Base-by-base conservation (phyloP, 2,329 filamentous ascomycete species). In the Fusarium lateritium region DNA sequence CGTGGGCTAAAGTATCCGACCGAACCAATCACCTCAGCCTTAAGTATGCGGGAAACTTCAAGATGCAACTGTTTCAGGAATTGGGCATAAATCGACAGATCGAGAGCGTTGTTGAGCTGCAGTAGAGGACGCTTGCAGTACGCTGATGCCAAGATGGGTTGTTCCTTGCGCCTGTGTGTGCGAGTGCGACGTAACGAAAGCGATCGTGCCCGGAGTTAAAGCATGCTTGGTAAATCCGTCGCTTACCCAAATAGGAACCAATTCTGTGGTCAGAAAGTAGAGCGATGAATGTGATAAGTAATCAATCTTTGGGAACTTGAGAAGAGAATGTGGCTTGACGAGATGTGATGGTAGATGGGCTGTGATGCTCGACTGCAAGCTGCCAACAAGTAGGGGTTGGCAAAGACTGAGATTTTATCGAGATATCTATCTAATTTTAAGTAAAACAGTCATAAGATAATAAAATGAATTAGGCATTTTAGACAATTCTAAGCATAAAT, bases 61-160 rank as follows among this genome's bases (percentile, higher is more conserved):
- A 47, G 33, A 62, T 61, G 62, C 28, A 62, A 11, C 39, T 39
- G 49, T 66, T 61, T 61, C 61, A 62, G 4, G 13, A 67, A 34
- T 36, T 28, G 39, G 45, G 15, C 50, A 67, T 62, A 45, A 52
- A 14, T 21, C 31, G 28, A 31, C 13, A 42, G 21, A 14, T 46
- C 7, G 17, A 28, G 36, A 28, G 44, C 43, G 15, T 45, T 38
- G 34, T 10, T 39, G 40, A 36, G 24, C 24, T 24, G 24, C 24
- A 24, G 24, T 24, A 24, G 28, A 14, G 5, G 6, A 26, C 15
- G 24, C 39, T 19, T 44, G 43, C 19, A 19, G 19, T 19, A 19
- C 39, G 45, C 17, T 17, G 10, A 36, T 40, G 46, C 36, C 19
- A 42, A 39, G 54, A 43, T 39, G 31, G 52, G 52, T 42, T 53